Base-by-base conservation (phyloP, 306 rosid genomes). In the Citrullus amarus region DNA sequence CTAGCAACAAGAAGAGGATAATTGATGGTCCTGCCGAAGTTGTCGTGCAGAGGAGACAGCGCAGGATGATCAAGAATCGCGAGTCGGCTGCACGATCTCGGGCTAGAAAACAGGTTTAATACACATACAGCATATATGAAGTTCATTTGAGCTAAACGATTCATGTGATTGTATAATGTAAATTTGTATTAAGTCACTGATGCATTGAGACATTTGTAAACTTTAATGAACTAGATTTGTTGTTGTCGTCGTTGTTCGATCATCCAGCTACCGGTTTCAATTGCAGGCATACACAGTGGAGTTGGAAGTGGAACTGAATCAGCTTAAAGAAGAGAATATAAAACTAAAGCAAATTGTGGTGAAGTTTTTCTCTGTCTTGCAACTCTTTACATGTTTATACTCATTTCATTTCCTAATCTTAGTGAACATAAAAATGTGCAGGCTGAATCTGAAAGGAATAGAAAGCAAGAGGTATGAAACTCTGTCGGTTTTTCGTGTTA, bases 71-170 rank as follows among this genome's bases (percentile, higher is more conserved):
- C 83, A 92, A 89, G 85, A 92, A 92, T 76, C 88, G 96, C 8
- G 96, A 92, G 80, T 92, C 97, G 0, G 93, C 97, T 1, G 96
- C 96, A 7, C 88, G 96, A 32, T 92, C 96, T 20, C 88, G 97
- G 17, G 91, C 93, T 1, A 85, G 97, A 74, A 92, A 81, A 86
- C 93, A 89, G 97, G 96, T 92, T 51, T 15, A 51, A 51, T 51
- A 13, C 56, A 3, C 15, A 51, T 51, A 13, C 56, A 3, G 41
- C 68, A 61, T 34, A 20, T 68, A 10, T 5, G 5, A 48, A 48
- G 54, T 48, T 48, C 16, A 43, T 63, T 66, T 66, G 28, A 66
- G 51, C 48, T 36, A 32, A 38, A 36, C 18, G 71, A 63, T 63
- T 63, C 71, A 15, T 63, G 9, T 34, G 43, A 63, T 34, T 4